These are phyloP conservation scores for Aureobasidium uvarum DNA, from an alignment of 2,329 filamentous ascomycete species.

Conservation along the genomic window DNA sequence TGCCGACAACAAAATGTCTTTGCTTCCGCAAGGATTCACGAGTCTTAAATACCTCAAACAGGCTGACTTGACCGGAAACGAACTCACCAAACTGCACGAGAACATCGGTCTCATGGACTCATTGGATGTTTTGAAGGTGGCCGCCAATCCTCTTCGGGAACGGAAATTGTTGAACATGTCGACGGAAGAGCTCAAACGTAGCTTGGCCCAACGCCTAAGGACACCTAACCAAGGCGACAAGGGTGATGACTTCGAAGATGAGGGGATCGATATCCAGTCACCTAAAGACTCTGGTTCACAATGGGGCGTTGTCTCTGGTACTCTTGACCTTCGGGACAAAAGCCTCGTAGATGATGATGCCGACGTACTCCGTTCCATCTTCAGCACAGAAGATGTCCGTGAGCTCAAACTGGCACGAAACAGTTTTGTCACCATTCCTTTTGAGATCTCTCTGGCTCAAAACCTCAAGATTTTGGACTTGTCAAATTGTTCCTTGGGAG, in stretches of 20 bases:
- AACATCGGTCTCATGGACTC: constrained; percentile 76
- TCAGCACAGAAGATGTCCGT: constrained; percentile 50
- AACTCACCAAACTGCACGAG: constrained; percentile 72
- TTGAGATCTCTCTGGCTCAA: constrained; percentile 65
- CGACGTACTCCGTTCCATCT: constrained; percentile 45
- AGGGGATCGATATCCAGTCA: constrained; percentile 29
- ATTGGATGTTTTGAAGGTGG: constrained; percentile 70
- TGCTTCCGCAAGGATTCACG: constrained; percentile 74
- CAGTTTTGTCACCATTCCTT: constrained; percentile 66
- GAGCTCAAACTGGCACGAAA: constrained; percentile 75
- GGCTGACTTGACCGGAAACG: constrained; percentile 82
- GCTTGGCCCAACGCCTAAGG: constrained; percentile 65
- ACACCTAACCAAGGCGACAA: constrained; percentile 44
- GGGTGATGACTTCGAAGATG: constrained; percentile 30
- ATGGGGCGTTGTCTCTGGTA: constrained; percentile 39
- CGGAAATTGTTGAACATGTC: constrained; percentile 79
- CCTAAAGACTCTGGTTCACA: constrained; percentile 26
- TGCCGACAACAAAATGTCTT: constrained; percentile 76
- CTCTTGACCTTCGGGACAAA: constrained; percentile 45
- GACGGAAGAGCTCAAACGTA: constrained; percentile 76
- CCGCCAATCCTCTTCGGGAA: constrained; percentile 87
- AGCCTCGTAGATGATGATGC: constrained; percentile 42
- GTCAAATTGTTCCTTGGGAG: constrained; percentile 41
- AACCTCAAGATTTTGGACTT: constrained; percentile 58
- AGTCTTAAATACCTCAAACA: constrained; percentile 66